A percentile compares a stretch with the other conserved stretches of the same genome.
These are phyloP conservation scores for Lathyrus sativus DNA, from an alignment of 306 rosid genomes.

Conservation along the genomic window DNA sequence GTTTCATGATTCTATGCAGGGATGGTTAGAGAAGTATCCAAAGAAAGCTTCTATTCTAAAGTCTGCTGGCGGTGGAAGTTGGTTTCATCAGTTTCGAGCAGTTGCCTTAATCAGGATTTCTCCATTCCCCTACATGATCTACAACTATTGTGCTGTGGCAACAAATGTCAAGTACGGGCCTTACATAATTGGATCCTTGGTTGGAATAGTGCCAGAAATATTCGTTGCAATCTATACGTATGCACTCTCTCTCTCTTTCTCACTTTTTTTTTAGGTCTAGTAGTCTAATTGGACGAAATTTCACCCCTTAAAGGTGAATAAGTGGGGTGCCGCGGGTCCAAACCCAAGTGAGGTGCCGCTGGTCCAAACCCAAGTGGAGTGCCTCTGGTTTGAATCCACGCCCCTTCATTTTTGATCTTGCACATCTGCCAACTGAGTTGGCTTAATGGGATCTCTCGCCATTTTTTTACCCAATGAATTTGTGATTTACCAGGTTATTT, in stretches of 20 bases:
- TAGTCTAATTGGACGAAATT: too few relatives aligned
- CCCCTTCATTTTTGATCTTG: too few relatives aligned
- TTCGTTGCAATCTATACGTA: slow-evolving; percentile 96
- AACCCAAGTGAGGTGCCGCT: too few relatives aligned
- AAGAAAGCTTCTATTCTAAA: slow-evolving; percentile 84
- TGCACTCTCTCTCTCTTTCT: slow-evolving; percentile 34
- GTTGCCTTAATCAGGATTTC: slow-evolving; percentile 91
- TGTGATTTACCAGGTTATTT: neutral
- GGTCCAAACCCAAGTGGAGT: too few relatives aligned
- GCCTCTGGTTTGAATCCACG: too few relatives aligned
- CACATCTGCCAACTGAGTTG: too few relatives aligned
- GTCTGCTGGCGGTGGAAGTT: slow-evolving; percentile 92
- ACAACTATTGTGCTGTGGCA: slow-evolving; percentile 94
- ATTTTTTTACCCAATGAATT: slow-evolving; percentile 3
- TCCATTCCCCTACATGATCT: slow-evolving; percentile 90
- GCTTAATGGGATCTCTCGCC: neutral
- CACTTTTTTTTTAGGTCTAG: neutral
- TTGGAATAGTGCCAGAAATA: slow-evolving; percentile 92
- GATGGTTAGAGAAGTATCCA: slow-evolving; percentile 92
- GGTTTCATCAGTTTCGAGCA: slow-evolving; percentile 92
- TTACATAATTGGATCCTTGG: slow-evolving; percentile 84
- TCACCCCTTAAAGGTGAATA: too few relatives aligned
- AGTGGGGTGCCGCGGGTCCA: too few relatives aligned
- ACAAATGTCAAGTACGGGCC: slow-evolving; percentile 92
- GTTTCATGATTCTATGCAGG: slow-evolving; percentile 52